Evolutionary conservation across 169 alveolate species (phyloP), one percentile per base, ranked within the genome.

Genomic region (Plasmodium vinckei): DNA sequence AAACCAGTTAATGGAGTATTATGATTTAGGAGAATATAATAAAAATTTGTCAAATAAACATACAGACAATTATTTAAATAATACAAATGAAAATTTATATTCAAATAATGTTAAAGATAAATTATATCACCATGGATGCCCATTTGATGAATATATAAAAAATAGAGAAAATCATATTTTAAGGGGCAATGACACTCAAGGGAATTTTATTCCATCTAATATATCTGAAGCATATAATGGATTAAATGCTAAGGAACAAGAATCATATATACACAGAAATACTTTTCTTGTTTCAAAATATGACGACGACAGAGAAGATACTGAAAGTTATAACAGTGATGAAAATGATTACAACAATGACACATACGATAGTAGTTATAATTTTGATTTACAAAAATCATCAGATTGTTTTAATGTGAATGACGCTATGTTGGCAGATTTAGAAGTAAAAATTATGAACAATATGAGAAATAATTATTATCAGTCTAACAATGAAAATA

Each of bases 381-480:
- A 71, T 42, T 64, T 23, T 1, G 61, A 71, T 10, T 42, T 47
- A 1, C 57, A 53, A 71, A 71, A 51, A 23, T 71, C 19, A 49
- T 51, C 84, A 53, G 54, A 67, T 67, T 12, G 51, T 23, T 39
- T 49, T 2, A 27, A 44, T 56, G 51, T 77, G 23, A 77, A 77
- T 46, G 88, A 77, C 47, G 65, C 64, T 61, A 64, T 77, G 23
- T 53, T 77, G 44, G 25, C 51, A 44, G 88, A 77, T 77, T 49
- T 77, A 56, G 75, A 77, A 19, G 49, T 63, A 23, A 77, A 77
- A 63, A 77, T 77, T 77, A 54, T 64, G 56, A 77, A 77, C 39
- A 54, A 77, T 44, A 77, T 77, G 88, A 77, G 51, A 65, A 63
- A 65, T 64, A 77, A 77, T 57, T 77, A 77, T 51, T 77, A 77